Evolutionary conservation across 176 grass and related monocot species (phyloP).

Genomic region (Tillandsia leiboldiana): DNA sequence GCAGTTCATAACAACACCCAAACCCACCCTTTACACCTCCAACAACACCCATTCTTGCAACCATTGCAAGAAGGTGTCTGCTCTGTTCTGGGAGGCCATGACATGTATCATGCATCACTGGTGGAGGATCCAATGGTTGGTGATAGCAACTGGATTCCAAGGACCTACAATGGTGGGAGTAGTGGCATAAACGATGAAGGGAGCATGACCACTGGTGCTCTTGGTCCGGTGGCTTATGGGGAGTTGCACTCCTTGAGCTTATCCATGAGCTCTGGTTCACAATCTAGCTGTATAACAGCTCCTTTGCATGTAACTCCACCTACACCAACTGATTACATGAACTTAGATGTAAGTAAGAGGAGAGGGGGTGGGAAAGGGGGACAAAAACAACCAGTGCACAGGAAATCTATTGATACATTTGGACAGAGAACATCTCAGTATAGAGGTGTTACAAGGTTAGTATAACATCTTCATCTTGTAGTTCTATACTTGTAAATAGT

Average conservation of each 20-base stretch:
- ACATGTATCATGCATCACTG: slow-evolving; percentile 49
- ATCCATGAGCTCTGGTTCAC: slow-evolving; percentile 87
- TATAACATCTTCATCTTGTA: background rate
- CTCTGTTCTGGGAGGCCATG: slow-evolving; percentile 38
- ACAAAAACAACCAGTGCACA: slow-evolving; percentile 79
- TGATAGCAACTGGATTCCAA: slow-evolving; percentile 18
- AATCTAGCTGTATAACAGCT: slow-evolving; percentile 66
- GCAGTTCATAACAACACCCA: slow-evolving; percentile 11
- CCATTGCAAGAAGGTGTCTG: slow-evolving; percentile 32
- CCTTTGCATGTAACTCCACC: slow-evolving; percentile 15
- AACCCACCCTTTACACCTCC: slow-evolving; percentile 11
- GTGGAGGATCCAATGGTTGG: slow-evolving; percentile 18
- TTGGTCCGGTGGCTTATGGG: slow-evolving; percentile 22
- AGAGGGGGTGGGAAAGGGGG: slow-evolving; percentile 32
- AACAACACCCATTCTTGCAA: slow-evolving; percentile 35
- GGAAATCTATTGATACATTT: slow-evolving; percentile 98
- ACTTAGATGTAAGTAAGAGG: slow-evolving; percentile 55
- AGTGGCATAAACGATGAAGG: background rate
- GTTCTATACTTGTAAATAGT: too few relatives aligned
- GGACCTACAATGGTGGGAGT: background rate
- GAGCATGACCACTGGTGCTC: background rate
- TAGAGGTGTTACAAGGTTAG: slow-evolving; percentile 86
- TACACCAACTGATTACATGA: slow-evolving; percentile 32
- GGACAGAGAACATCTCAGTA: slow-evolving; percentile 96
- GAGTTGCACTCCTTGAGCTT: slow-evolving; percentile 56